Base-by-base conservation (phyloP, 495 filamentous ascomycete genomes). In the Penicillium fimorum region DNA sequence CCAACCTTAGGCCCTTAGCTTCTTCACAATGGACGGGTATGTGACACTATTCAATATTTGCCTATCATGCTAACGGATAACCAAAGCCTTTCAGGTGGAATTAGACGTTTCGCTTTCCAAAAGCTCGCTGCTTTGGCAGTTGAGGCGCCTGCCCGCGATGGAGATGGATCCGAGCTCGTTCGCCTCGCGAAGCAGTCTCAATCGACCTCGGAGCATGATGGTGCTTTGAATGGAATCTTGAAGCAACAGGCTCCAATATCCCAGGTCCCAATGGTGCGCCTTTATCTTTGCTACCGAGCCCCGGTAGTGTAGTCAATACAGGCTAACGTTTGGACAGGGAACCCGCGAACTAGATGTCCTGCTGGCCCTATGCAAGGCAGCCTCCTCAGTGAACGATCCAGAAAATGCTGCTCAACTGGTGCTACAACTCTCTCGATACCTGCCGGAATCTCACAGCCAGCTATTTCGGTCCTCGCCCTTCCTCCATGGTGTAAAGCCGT, bases 261-360 rank as follows among this genome's bases (percentile, higher is more conserved):
- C 22, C 76, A 72, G 42, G 63, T 78, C 12, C 80, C 81, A 40
- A 83, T 84, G 80, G 81, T 84, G 50, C 53, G 72, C 59, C 17
- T 42, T 33, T 17, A 22, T 42, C 18, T 24, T 22, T 53, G 22
- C 22, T 22, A 9, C 20, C 9, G 7, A 10, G 32, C 13, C 12
- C 17, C 41, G 20, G 24, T 24, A 25, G 17, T 11, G 38, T 40
- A 41, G 48, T 45, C 32, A 33, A 51, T 43, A 27, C 55, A 55
- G 49, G 60, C 69, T 79, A 41, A 77, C 55, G 30, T 44, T 18
- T 32, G 47, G 17, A 40, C 54, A 87, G 84, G 81, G 79, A 17
- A 70, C 91, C 48, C 84, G 89, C 51, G 94, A 98, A 77, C 84
- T 95, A 56, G 92, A 97, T 68, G 86, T 93, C 38, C 78, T 97